Evolutionary conservation across 768 basidiomycete genomes (phyloP).

Genomic region (Suillus brevipes): DNA sequence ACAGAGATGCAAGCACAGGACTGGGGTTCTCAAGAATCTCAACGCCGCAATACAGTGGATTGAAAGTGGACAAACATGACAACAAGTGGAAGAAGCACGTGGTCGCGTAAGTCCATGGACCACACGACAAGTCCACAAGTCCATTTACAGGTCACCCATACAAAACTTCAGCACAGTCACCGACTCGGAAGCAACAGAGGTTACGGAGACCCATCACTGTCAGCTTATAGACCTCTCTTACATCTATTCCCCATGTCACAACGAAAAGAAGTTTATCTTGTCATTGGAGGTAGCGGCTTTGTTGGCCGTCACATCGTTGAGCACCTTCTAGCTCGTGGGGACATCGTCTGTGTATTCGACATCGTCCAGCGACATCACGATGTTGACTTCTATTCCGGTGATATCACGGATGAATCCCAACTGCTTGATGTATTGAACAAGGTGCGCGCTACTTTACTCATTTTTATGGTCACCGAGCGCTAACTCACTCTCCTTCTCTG

Average conservation of each 20-base stretch:
- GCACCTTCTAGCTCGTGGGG: constrained; percentile 74
- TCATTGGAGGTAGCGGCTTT: constrained; percentile 94
- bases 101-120: not conserved
- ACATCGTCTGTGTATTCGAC: constrained; percentile 85
- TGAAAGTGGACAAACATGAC: not conserved
- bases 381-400: constrained; percentile 84
- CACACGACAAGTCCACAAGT: not conserved
- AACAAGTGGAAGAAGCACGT: not conserved
- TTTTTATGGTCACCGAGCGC: not conserved
- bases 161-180: too few relatives aligned
- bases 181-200: not conserved
- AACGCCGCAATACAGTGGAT: not conserved
- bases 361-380: constrained; percentile 89
- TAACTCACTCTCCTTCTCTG: not conserved
- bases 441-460: constrained; percentile 40
- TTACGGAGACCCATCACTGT: not conserved
- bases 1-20: not conserved
- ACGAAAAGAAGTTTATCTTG: constrained; percentile 72
- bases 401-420: constrained; percentile 78
- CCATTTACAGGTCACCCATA: not conserved
- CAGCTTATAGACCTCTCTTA: not conserved
- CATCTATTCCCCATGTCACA: constrained; percentile 7
- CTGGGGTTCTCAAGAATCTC: not conserved
- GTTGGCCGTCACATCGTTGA: constrained; percentile 91
- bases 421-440: constrained; percentile 73